Evolutionary conservation across 2,329 filamentous ascomycete species (phyloP), one percentile per base, ranked within the genome.

Genomic region (Tolypocladium tropicale): DNA sequence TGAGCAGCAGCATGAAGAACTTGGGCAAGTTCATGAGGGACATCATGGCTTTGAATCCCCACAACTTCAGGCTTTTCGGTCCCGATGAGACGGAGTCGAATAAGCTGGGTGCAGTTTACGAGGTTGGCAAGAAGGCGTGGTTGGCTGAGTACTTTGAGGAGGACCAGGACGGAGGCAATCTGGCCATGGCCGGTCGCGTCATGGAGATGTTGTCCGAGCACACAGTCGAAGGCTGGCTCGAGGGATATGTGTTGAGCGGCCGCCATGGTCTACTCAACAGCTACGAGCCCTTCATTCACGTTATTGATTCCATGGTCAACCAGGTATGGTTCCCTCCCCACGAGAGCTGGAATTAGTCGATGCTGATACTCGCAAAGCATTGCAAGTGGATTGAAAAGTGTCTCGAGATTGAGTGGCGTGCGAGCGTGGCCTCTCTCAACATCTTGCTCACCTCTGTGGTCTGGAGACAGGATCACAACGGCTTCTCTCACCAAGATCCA

Each of bases 201-300:
- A 91, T 92, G 86, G 88, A 92, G 69, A 91, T 91, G 68, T 79
- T 92, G n/a, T 88, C 84, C 21, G 88, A 92, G 70, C 88, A 92
- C 67, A 91, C 86, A 18, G 83, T 82, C 58, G 88, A 92, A 69
- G 88, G 86, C 30, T 92, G 88, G 88, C 76, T 92, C 18, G 88
- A 92, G 73, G 88, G 88, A 3, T 92, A 91, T 67, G 72, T 89
- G 46, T 77, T 92, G 3, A 89, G 83, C 55, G 88, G 88, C 32
- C 80, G 88, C 6, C 88, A 91, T 61, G 88, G 88, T 14, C 68
- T 92, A 57, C 79, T 92, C 57, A 91, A 90, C 78, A 88, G 84
- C 67, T 92, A 92, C 72, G 88, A 92, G 69, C 86, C 88, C 0
- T 92, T 92, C 67, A 88, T 91, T 57, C 87, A 91, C 66, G 83